phyloP scores from a whole-genome alignment of 2,329 filamentous ascomycete species.

The Rosellinia necatrix region DNA sequence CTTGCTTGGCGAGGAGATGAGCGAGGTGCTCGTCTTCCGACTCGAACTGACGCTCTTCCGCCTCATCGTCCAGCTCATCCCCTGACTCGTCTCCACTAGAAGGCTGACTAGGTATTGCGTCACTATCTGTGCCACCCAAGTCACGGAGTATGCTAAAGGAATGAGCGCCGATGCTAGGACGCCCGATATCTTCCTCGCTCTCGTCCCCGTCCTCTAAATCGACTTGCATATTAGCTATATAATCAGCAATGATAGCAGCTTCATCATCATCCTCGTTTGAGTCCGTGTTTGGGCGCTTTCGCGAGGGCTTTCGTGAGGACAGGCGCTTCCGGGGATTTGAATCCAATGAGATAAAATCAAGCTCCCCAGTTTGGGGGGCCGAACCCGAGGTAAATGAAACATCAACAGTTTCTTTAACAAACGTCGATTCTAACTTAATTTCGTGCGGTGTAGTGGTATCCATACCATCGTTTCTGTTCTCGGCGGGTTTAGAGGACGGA shows the following conservation, averaged over 20 bases:
- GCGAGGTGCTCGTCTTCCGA: slow-evolving; percentile 67
- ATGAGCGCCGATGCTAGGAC: slow-evolving; percentile 32
- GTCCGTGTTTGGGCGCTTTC: neutral
- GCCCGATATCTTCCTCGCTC: slow-evolving; percentile 30
- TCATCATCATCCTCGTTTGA: slow-evolving; percentile 45
- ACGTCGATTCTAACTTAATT: slow-evolving; percentile 43
- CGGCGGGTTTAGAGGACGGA: neutral
- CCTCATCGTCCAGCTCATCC: slow-evolving; percentile 44
- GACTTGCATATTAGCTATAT: slow-evolving; percentile 68
- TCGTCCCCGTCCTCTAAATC: slow-evolving; percentile 37
- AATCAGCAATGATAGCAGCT: slow-evolving; percentile 67
- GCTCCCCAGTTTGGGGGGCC: neutral
- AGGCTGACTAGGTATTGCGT: slow-evolving; percentile 38
- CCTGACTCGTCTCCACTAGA: slow-evolving; percentile 37
- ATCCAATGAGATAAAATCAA: slow-evolving; percentile 32
- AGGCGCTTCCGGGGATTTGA: slow-evolving; percentile 29
- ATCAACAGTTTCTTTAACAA: slow-evolving; percentile 33
- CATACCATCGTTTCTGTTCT: slow-evolving; percentile 1
- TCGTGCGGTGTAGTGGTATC: slow-evolving; percentile 29
- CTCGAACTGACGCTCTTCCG: slow-evolving; percentile 35
- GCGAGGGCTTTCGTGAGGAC: neutral
- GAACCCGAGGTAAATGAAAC: neutral
- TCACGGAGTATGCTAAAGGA: slow-evolving; percentile 44
- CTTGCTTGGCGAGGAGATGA: slow-evolving; percentile 62
- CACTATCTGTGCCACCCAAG: slow-evolving; percentile 50